These are phyloP conservation scores for Scorias spongiosa DNA, from an alignment of 2,329 filamentous ascomycete species.

Conservation along the genomic window DNA sequence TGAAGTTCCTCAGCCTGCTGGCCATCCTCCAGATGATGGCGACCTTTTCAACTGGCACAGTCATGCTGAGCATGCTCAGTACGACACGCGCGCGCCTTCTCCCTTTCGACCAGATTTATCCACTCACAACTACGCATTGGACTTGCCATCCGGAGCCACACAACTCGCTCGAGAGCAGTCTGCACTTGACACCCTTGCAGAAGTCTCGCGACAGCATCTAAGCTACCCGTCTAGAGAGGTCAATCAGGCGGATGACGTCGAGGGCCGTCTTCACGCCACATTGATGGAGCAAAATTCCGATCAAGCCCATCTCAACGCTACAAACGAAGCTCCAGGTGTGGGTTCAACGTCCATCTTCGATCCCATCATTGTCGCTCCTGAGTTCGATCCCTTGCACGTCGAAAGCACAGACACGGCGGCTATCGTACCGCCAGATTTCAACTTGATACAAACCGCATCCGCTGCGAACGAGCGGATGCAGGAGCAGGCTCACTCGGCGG, in stretches of 20 bases:
- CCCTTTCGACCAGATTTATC: constrained; percentile 1
- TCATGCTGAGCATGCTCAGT: background rate
- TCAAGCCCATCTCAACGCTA: background rate
- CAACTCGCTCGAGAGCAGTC: constrained; percentile 43
- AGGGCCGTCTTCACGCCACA: background rate
- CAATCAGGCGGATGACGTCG: background rate
- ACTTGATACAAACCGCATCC: constrained; percentile 7
- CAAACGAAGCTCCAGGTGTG: background rate
- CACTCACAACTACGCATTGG: background rate
- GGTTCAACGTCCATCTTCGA: background rate
- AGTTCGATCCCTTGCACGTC: background rate
- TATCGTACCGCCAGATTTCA: constrained; percentile 1
- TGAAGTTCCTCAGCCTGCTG: background rate
- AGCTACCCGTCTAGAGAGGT: constrained; percentile 33
- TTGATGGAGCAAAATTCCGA: background rate
- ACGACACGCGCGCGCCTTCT: background rate
- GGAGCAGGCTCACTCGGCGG: background rate
- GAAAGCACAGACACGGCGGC: background rate
- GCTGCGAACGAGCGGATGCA: constrained; percentile 5
- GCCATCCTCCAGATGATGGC: background rate
- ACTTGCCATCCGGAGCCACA: constrained; percentile 4
- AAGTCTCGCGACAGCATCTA: constrained; percentile 65
- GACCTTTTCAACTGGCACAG: background rate
- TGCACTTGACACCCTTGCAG: constrained; percentile 70
- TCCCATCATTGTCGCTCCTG: background rate